A percentile compares a stretch with the other conserved stretches of the same genome.
Conservation (phyloP, 2,329 filamentous ascomycete genomes). For the Sclerotiophoma versabilis region DNA sequence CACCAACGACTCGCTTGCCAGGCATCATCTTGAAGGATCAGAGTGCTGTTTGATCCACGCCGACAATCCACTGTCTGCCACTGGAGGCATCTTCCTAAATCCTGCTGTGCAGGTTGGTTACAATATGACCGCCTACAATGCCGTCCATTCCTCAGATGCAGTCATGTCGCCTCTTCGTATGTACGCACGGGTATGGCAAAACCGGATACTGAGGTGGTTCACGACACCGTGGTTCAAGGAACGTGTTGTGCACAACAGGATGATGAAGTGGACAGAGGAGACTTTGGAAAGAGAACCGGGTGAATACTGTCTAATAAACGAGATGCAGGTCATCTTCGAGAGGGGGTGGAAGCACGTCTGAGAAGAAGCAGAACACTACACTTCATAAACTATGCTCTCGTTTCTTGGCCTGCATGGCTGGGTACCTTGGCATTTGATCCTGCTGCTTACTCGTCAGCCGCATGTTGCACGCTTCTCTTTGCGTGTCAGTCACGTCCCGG, state of each 20-base stretch:
- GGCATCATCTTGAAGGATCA: slow-evolving; percentile 72
- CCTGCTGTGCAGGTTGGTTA: slow-evolving; percentile 74
- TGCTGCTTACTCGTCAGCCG: background rate
- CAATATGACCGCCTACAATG: slow-evolving; percentile 48
- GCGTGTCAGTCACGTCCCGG: background rate
- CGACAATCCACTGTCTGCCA: slow-evolving; percentile 66
- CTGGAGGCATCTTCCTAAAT: slow-evolving; percentile 70
- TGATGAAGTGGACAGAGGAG: slow-evolving; percentile 17
- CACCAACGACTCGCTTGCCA: slow-evolving; percentile 66
- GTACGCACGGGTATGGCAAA: slow-evolving; percentile 22
- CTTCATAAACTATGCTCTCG: background rate
- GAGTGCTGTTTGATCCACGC: slow-evolving; percentile 81
- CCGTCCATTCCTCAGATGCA: slow-evolving; percentile 15
- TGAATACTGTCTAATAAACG: slow-evolving; percentile 46
- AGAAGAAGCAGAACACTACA: background rate
- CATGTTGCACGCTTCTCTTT: background rate
- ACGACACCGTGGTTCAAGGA: slow-evolving; percentile 22
- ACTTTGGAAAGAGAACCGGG: slow-evolving; percentile 33
- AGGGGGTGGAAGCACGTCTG: slow-evolving; percentile 49
- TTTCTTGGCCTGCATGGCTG: background rate
- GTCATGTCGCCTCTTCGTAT: slow-evolving; percentile 19
- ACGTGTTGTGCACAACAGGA: slow-evolving; percentile 13
- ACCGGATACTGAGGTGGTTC: slow-evolving; percentile 17
- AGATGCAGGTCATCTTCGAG: slow-evolving; percentile 49
- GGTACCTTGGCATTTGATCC: background rate